Percentiles rank a stretch among this genome's conserved stretches.
These are phyloP conservation scores for Physcomitrium patens DNA, from an alignment of 225 moss, liverwort and hornwort species.

Conservation along the genomic window DNA sequence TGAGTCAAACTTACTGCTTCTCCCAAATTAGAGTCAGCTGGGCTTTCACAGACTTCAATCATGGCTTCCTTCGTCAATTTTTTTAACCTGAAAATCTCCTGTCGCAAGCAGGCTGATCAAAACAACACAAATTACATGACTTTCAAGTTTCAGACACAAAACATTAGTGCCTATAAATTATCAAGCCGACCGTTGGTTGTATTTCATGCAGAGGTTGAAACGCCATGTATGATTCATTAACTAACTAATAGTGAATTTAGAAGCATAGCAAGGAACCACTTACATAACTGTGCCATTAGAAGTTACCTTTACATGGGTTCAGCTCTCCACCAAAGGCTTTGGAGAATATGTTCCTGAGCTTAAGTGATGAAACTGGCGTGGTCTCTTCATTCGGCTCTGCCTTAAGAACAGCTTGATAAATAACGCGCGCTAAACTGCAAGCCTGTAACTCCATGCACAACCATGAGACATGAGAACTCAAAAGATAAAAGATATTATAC, in stretches of 20 bases:
- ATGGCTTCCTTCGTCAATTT: conserved; percentile 33
- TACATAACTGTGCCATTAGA: not conserved
- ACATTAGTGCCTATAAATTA: not conserved
- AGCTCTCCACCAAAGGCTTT: conserved; percentile 30
- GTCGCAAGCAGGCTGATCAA: conserved; percentile 43
- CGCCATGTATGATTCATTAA: not conserved
- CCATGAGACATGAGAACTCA: not conserved
- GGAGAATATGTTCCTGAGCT: conserved; percentile 12
- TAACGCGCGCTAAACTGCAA: conserved; percentile 27
- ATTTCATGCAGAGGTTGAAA: not conserved
- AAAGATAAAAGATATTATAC: not conserved
- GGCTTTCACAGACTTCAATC: conserved; percentile 37
- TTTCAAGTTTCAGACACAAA: not conserved
- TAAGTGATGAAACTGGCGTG: conserved; percentile 7
- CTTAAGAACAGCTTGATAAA: conserved; percentile 28
- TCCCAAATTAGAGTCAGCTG: conserved; percentile 32
- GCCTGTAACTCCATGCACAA: conserved; percentile 26
- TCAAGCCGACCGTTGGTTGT: conserved; percentile 1
- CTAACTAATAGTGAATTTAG: too few relatives aligned
- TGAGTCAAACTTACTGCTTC: conserved; percentile 29
- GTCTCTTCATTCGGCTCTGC: conserved; percentile 13
- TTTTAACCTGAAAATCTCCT: conserved; percentile 42
- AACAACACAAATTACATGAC: not conserved
- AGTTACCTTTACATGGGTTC: conserved; percentile 41
- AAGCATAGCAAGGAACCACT: conserved; percentile 1